phyloP scores from a whole-genome alignment of 768 basidiomycete genomes.

The Pleurotus ostreatus region DNA sequence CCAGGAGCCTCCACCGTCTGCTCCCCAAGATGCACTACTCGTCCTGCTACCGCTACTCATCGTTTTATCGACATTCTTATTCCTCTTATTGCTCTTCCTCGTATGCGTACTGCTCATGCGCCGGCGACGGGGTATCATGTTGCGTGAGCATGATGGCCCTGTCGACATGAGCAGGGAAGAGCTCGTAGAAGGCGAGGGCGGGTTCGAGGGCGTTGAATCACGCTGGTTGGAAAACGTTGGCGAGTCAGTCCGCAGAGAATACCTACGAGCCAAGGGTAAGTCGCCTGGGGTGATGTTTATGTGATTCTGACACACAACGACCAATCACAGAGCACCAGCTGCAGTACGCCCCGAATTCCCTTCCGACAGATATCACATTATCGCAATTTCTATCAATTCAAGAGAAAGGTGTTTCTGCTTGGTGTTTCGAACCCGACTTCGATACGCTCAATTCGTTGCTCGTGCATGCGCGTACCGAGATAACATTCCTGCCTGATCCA shows the following conservation, averaged over 20 bases:
- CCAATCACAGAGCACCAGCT: constrained; percentile 63
- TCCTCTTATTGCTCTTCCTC: constrained; percentile 89
- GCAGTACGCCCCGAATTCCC: constrained; percentile 93
- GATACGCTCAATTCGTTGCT: constrained; percentile 90
- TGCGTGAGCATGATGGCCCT: constrained; percentile 87
- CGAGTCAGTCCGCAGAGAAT: constrained; percentile 64
- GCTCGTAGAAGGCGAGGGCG: constrained; percentile 86
- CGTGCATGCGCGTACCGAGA: constrained; percentile 94
- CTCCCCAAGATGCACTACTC: constrained; percentile 60
- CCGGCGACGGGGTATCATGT: constrained; percentile 68
- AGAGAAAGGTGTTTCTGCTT: constrained; percentile 98
- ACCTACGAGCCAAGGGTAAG: constrained; percentile 85
- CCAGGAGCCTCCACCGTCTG: constrained; percentile 20
- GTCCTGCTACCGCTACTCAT: constrained; percentile 93
- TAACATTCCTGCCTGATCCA: constrained; percentile 96
- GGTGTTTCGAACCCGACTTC: constrained; percentile 99
- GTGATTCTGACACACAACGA: not conserved
- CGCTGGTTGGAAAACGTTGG: constrained; percentile 87
- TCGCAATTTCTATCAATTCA: constrained; percentile 99
- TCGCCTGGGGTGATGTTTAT: constrained; percentile 7
- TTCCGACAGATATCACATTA: constrained; percentile 95
- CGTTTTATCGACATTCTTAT: constrained; percentile 88
- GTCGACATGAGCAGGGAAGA: constrained; percentile 92
- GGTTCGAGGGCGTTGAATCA: constrained; percentile 86
- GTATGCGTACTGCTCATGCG: constrained; percentile 85